Base-by-base conservation (phyloP, 495 filamentous ascomycete genomes). In the Aspergillus nanangensis region DNA sequence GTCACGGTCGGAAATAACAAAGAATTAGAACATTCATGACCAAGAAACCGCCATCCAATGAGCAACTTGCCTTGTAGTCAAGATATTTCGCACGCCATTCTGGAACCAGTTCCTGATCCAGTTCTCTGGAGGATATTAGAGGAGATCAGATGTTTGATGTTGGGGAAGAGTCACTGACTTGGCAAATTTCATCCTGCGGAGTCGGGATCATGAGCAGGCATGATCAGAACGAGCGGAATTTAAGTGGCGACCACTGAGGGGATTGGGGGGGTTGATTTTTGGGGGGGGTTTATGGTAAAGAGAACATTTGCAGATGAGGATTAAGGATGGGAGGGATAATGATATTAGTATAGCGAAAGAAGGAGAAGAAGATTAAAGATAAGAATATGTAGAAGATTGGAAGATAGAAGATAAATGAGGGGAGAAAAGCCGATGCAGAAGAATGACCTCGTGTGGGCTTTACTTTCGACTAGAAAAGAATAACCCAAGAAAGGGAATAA, bases 41-140 rank as follows among this genome's bases (percentile, higher is more conserved):
- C 23, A 9, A 25, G 9, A 20, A 29, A 7, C 25, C 7, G 25
- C 25, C 19, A 24, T 24, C 8, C 3, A 41, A 34, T 34, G 3
- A n/a, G 46, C 5, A 9, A 48, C 55, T 38, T 36, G 81, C 84
- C 76, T 90, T 94, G 72, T 96, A 96, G 68, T 95, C 81, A 46
- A 96, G 75, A 66, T 95, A 96, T 64, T 95, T 94, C 51, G 79
- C 81, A 53, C 85, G 79, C 90, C 90, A 96, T 77, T 96, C 90
- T 71, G 90, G 88, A 50, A 95, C 88, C 20, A 87, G 79, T 47
- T 93, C 86, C 61, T 83, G 80, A 41, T 96, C 90, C 45, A 96
- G 74, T 70, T 94, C 88, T 66, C 81, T 84, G 45, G 44, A 23
- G 37, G 36, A 36, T 32, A n/a, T n/a, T n/a, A 24, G 17, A 10